A percentile compares a stretch with the other conserved stretches of the same genome.
Evolutionary conservation across 2,329 filamentous ascomycete genomes (phyloP).

Genomic region (Harringtonia aguacate): DNA sequence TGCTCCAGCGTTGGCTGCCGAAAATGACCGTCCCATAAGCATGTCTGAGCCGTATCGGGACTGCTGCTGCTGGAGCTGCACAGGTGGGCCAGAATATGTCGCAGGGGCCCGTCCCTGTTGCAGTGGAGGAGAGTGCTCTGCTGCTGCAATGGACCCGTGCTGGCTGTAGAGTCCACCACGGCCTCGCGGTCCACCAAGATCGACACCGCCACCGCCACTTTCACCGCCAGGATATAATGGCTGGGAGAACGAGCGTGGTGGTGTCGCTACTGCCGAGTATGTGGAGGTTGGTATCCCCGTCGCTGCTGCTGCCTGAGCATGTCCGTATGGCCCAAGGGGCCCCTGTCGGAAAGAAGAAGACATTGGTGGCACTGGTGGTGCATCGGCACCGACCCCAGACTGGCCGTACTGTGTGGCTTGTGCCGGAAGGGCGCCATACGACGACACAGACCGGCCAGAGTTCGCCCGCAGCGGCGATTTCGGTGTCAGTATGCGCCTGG

Average conservation of each 20-base stretch:
- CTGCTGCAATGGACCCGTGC: too few species aligned
- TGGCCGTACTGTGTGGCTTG: neutral
- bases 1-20: too few species aligned
- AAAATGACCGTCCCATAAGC: too few species aligned
- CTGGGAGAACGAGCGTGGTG: conserved; percentile 13
- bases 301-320: neutral
- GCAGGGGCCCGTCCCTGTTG: too few species aligned
- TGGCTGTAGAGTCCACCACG: too few species aligned
- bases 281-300: neutral
- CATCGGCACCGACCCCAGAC: neutral
- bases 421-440: neutral
- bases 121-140: too few species aligned
- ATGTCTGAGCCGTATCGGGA: too few species aligned
- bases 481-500: conserved; percentile 40
- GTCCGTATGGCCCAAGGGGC: neutral
- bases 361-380: conserved; percentile 8
- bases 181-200: too few species aligned
- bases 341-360: conserved; percentile 1
- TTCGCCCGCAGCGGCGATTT: conserved; percentile 46
- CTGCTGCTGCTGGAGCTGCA: too few species aligned
- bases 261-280: conserved; percentile 5
- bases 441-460: conserved; percentile 20
- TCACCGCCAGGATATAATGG: conserved; percentile 5
- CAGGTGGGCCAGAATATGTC: too few species aligned
- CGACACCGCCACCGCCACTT: neutral